A percentile compares a stretch with the other conserved stretches of the same genome.
phyloP scores from a whole-genome alignment of 78 protist species.

The Planoprotostelium fungivorum region DNA sequence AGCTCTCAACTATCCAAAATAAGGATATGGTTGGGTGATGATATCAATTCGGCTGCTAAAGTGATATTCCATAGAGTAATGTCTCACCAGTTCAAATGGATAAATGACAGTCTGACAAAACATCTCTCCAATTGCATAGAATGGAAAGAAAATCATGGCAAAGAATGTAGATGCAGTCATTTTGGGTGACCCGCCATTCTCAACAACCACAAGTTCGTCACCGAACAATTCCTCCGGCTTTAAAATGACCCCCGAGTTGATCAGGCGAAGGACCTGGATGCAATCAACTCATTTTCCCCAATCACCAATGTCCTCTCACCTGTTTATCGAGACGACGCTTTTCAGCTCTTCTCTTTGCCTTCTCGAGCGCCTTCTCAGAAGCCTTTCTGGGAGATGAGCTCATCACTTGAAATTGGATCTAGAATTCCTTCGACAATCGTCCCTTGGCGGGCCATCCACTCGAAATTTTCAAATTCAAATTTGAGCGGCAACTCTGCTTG shows the following conservation, averaged over 20 bases:
- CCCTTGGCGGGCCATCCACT: neutral
- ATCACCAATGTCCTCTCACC: neutral
- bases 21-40: neutral
- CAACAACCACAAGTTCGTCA: neutral
- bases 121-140: neutral
- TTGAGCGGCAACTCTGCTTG: neutral
- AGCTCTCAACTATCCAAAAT: neutral
- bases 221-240: neutral
- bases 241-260: neutral
- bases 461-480: neutral
- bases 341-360: neutral
- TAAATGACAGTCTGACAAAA: too few species aligned
- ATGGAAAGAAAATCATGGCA: neutral
- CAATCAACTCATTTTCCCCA: neutral
- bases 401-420: too few species aligned
- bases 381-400: too few species aligned
- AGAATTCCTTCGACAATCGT: neutral
- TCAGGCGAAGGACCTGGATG: neutral
- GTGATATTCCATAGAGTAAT: neutral
- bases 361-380: too few species aligned
- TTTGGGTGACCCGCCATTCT: neutral
- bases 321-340: neutral
- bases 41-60: too few species aligned
- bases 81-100: neutral
- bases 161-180: neutral